A percentile compares a stretch with the other conserved stretches of the same genome.
These are phyloP conservation scores for Calocybe gangraenosa DNA, from an alignment of 768 basidiomycete species.

Conservation along the genomic window DNA sequence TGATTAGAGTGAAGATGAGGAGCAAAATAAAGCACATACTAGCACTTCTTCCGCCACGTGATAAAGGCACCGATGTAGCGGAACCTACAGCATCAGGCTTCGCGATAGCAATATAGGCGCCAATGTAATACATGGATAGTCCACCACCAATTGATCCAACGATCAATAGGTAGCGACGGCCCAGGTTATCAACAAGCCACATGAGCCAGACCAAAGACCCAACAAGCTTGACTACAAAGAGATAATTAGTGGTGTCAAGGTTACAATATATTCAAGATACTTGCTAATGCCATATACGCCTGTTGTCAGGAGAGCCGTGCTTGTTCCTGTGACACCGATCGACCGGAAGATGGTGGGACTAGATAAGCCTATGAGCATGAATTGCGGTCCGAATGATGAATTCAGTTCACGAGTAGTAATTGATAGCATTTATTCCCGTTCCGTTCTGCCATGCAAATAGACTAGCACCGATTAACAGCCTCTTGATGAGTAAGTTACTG, in stretches of 20 bases:
- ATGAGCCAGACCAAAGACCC: slow-evolving; percentile 38
- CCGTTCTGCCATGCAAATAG: slow-evolving; percentile 43
- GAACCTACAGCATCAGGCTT: slow-evolving; percentile 18
- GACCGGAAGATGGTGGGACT: slow-evolving; percentile 44
- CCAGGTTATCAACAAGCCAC: slow-evolving; percentile 37
- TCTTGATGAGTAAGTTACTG: slow-evolving; percentile 25
- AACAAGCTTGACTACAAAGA: slow-evolving; percentile 24
- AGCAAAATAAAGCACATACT: slow-evolving; percentile 18
- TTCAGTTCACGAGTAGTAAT: slow-evolving; percentile 35
- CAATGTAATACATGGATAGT: slow-evolving; percentile 40
- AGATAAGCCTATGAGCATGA: background rate
- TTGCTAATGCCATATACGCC: slow-evolving; percentile 49
- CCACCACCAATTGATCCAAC: slow-evolving; percentile 35
- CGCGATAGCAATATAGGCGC: slow-evolving; percentile 37
- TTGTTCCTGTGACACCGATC: slow-evolving; percentile 38
- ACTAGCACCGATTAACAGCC: slow-evolving; percentile 30
- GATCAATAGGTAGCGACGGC: slow-evolving; percentile 37
- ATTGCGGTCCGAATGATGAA: background rate
- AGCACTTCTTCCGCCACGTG: slow-evolving; percentile 27
- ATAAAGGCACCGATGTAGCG: slow-evolving; percentile 12
- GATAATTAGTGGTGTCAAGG: background rate
- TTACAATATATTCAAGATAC: slow-evolving; percentile 1
- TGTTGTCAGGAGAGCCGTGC: slow-evolving; percentile 35
- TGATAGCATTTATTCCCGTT: slow-evolving; percentile 43
- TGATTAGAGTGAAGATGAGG: background rate